Base-by-base conservation (phyloP, 2,329 filamentous ascomycete species). In the Trichoderma cornu-damae region DNA sequence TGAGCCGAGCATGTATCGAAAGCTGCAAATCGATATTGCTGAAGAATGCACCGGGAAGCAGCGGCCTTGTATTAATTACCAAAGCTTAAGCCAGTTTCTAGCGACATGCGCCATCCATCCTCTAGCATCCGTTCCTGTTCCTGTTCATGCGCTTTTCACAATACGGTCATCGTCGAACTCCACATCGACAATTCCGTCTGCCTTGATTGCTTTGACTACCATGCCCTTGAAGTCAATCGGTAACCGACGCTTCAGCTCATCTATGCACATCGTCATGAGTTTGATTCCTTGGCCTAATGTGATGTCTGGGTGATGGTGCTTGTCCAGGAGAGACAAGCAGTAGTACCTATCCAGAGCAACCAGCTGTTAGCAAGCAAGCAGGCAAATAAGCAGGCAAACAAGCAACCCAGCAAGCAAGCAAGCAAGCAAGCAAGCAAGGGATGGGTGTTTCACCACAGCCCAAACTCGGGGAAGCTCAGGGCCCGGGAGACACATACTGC, bases 151-250 rank as follows among this genome's bases (percentile, higher is more conserved):
- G 65, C 78, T 74, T 73, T 81, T 83, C 35, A 88, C 84, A 59
- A 86, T 76, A 73, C 85, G 86, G 75, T 88, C 86, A 70, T 96
- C 90, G 70, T 93, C 88, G 72, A 91, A 95, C 62, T 90, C 84
- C 67, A 95, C 82, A 67, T 94, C 90, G 65, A 83, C 78, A 61
- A 99, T 87, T 9, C 95, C 94, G 66, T 97, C 90, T 77, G 95
- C 96, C 61, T 91, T 96, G 68, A 99, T 85, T 34, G 91, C 88
- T 81, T 97, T 97, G 67, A 99, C 92, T 53, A 81, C 69, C 86
- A 96, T 89, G 37, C 94, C 94, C 82, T 99, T 99, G 83, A 97
- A 99, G 73, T 99, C 94, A 70, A 99, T 92, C 60, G 94, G 94
- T 80, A 99, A 83, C 75, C 95, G 85, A 72, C 94, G 86, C 84